Evolutionary conservation across 2,329 filamentous ascomycete species (phyloP).

Genomic region (Leptographium radiaticola): DNA sequence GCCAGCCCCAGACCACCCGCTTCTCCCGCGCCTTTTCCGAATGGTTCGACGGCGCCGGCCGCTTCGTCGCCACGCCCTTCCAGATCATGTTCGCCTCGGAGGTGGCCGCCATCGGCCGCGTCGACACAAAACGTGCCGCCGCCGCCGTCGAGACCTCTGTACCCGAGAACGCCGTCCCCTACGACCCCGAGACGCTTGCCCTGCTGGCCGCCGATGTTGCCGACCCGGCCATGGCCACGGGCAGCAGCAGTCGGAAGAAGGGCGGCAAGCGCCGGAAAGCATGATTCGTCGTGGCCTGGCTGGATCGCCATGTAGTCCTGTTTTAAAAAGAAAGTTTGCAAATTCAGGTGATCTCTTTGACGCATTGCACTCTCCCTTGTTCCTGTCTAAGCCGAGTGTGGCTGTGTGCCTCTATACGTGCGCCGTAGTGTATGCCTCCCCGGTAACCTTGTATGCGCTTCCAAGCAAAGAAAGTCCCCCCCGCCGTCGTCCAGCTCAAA

Average conservation of each 20-base stretch:
- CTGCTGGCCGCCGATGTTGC: conserved; percentile 22
- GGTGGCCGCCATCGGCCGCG: conserved; percentile 50
- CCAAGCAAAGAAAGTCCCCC: conserved; percentile 2
- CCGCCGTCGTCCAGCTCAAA: conserved; percentile 11
- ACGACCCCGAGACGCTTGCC: conserved; percentile 33
- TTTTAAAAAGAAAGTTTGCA: no score
- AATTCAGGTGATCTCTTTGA: no score
- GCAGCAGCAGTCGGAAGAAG: conserved; percentile 19
- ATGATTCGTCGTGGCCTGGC: conserved; percentile 8
- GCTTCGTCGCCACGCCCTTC: conserved; percentile 63
- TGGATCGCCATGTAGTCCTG: neutral
- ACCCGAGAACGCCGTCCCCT: conserved; percentile 22
- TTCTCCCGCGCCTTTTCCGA: conserved; percentile 53
- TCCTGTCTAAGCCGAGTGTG: no score
- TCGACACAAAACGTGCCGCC: conserved; percentile 47
- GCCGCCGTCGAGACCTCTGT: conserved; percentile 20
- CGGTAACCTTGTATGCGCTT: neutral
- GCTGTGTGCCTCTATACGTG: no score
- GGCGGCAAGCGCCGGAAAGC: conserved; percentile 34
- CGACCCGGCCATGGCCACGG: neutral
- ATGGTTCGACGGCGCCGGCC: conserved; percentile 65
- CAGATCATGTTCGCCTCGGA: conserved; percentile 63
- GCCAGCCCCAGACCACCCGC: conserved; percentile 25
- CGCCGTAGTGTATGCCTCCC: neutral
- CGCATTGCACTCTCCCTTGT: no score